Base-by-base conservation (phyloP, 1,284 basidiomycete species). In the Cutaneotrichosporon dermatis region DNA sequence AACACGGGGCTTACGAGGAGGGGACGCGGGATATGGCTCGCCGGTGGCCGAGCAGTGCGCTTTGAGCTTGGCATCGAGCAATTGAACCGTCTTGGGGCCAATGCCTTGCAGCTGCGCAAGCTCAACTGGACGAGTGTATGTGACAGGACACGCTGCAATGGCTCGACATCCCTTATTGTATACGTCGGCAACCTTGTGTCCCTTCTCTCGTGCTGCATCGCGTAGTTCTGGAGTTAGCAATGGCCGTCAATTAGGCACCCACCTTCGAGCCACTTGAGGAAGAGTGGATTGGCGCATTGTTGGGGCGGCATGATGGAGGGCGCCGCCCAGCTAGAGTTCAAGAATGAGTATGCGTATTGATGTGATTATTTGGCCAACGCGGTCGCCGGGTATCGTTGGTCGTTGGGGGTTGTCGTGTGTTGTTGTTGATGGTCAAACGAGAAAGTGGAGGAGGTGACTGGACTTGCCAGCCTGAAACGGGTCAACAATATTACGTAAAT, bases 281-380 rank as follows among this genome's bases (percentile, higher is more conserved):
- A 78, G 10, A 78, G 65, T 8, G 76, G 76, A 57, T 78, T 78
- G 3, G 76, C 77, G 59, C 76, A 77, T 43, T 48, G 16, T 41
- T 25, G 34, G 8, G 35, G 35, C 10, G 54, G 54, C 36, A 44
- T 35, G 43, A 49, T 55, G 4, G 35, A 3, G 25, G 3, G 25
- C 25, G 25, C 25, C 39, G 49, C 35, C 49, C 9, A 35, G 36
- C 35, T 12, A 36, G 13, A 7, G 36, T 6, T 39, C 49, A 50
- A 50, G 36, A 39, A 4, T 1, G 6, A 12, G 8, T 50, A 50
- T 39, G 49, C 6, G 10, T 50, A 37, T 9, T 37, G 7, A 1
- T 39, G 33, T 39, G 13, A n/a, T 35, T 6, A 34, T 25, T 25
- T 25, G 25, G 25, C 2, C 25, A 25, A 25, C n/a, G n/a, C n/a